A percentile compares a stretch with the other conserved stretches of the same genome.
Evolutionary conservation across 805 yeast species (phyloP).

Genomic region (Candida coquimbonensis): DNA sequence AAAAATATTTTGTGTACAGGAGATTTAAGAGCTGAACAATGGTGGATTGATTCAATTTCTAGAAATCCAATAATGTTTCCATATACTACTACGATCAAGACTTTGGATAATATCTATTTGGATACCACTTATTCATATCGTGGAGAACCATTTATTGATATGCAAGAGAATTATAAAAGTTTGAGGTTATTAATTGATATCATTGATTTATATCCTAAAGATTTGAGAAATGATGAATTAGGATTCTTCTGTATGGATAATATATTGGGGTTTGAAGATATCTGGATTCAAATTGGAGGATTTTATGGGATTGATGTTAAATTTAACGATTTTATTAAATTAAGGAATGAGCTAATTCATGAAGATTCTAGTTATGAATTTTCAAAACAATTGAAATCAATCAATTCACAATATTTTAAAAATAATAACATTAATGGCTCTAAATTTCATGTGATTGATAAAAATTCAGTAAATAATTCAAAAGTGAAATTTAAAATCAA

Average conservation of each 20-base stretch:
- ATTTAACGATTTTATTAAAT: slow-evolving; percentile 19
- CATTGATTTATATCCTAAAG: slow-evolving; percentile 35
- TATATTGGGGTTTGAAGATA: slow-evolving; percentile 47
- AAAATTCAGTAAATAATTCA: slow-evolving; percentile 1
- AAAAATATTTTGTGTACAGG: slow-evolving; percentile 45
- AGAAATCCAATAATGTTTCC: slow-evolving; percentile 37
- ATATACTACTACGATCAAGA: slow-evolving; percentile 27
- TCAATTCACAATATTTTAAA: background rate
- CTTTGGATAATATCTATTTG: slow-evolving; percentile 40
- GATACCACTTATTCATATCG: slow-evolving; percentile 50
- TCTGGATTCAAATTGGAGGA: slow-evolving; percentile 34
- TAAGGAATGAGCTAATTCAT: slow-evolving; percentile 11
- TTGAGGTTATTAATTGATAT: slow-evolving; percentile 27
- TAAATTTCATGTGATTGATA: slow-evolving; percentile 16
- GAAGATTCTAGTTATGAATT: slow-evolving; percentile 1
- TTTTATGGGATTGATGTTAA: slow-evolving; percentile 25
- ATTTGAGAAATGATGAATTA: slow-evolving; percentile 25
- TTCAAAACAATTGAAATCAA: background rate
- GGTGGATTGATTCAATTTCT: slow-evolving; percentile 38
- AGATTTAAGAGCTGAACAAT: slow-evolving; percentile 47
- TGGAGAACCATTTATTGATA: slow-evolving; percentile 41
- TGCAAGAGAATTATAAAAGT: slow-evolving; percentile 37
- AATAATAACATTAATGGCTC: background rate
- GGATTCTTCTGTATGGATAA: slow-evolving; percentile 34
- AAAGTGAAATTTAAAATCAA: slow-evolving; percentile 18